phyloP scores from a whole-genome alignment of 2,329 filamentous ascomycete genomes.

The Pseudonectria buxi region DNA sequence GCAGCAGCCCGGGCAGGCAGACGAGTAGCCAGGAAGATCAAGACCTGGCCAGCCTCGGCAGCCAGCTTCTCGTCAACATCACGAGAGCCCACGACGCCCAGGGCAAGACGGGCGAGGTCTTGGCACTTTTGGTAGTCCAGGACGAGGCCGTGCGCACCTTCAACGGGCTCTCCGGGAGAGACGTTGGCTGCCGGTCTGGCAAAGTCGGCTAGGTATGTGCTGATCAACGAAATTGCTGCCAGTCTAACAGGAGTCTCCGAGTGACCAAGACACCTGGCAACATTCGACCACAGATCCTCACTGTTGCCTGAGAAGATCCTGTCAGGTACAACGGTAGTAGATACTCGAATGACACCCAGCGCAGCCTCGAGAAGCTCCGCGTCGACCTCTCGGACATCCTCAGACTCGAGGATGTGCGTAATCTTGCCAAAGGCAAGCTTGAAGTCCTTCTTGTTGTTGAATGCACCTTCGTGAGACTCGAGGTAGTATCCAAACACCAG shows the following conservation, averaged over 20 bases:
- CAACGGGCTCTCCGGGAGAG: constrained; percentile 48
- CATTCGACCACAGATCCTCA: constrained; percentile 61
- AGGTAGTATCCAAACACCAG: constrained; percentile 81
- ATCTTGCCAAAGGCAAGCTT: constrained; percentile 53
- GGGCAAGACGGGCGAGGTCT: constrained; percentile 45
- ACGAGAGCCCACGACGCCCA: constrained; percentile 51
- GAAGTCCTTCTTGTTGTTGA: constrained; percentile 61
- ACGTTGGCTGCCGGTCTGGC: constrained; percentile 52
- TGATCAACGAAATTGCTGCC: constrained; percentile 65
- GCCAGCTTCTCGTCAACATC: constrained; percentile 69
- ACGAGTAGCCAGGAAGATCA: constrained; percentile 69
- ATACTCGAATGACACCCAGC: constrained; percentile 60
- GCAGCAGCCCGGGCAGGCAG: constrained; percentile 34
- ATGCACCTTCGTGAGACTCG: constrained; percentile 53
- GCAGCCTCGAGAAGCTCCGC: constrained; percentile 71
- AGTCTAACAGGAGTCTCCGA: constrained; percentile 69
- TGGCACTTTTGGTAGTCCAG: constrained; percentile 59
- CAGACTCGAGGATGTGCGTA: constrained; percentile 45
- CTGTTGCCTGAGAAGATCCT: constrained; percentile 54
- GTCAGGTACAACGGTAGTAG: constrained; percentile 60
- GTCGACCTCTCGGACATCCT: constrained; percentile 47
- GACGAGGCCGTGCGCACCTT: constrained; percentile 63
- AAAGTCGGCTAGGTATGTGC: constrained; percentile 74
- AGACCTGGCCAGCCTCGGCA: constrained; percentile 69
- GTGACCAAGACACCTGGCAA: constrained; percentile 65